phyloP scores from a whole-genome alignment of 2,329 filamentous ascomycete genomes.

The Botrytis fragariae region DNA sequence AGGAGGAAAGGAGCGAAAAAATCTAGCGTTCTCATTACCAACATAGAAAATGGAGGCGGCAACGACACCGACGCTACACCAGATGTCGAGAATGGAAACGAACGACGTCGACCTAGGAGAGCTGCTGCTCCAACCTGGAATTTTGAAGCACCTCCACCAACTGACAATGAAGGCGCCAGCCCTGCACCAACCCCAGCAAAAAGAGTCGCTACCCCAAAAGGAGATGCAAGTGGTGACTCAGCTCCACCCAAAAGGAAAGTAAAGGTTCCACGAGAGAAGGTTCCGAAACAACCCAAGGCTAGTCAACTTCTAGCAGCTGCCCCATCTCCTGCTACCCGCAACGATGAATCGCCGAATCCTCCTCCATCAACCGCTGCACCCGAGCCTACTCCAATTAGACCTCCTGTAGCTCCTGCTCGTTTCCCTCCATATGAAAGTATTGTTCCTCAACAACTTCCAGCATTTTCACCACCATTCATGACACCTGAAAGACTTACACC shows the following conservation, averaged over 20 bases:
- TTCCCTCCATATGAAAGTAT: slow-evolving; percentile 32
- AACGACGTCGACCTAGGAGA: slow-evolving; percentile 59
- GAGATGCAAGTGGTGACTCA: slow-evolving; percentile 41
- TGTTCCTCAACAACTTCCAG: slow-evolving; percentile 20
- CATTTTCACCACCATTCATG: slow-evolving; percentile 28
- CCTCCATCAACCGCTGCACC: slow-evolving; percentile 19
- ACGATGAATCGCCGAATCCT: slow-evolving; percentile 30
- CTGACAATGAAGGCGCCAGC: slow-evolving; percentile 60
- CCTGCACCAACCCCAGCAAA: slow-evolving; percentile 58
- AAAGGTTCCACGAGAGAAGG: slow-evolving; percentile 36
- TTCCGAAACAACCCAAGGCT: slow-evolving; percentile 36
- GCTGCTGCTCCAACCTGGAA: slow-evolving; percentile 68
- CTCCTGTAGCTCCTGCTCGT: slow-evolving; percentile 24
- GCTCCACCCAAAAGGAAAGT: slow-evolving; percentile 41
- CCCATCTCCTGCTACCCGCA: slow-evolving; percentile 24
- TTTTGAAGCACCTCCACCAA: slow-evolving; percentile 54
- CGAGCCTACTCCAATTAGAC: slow-evolving; percentile 23
- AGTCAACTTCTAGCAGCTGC: slow-evolving; percentile 37
- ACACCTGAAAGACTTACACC: slow-evolving; percentile 27
- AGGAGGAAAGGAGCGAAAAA: slow-evolving; percentile 53
- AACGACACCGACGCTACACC: slow-evolving; percentile 35
- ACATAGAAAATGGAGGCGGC: slow-evolving; percentile 44
- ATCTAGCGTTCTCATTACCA: slow-evolving; percentile 63
- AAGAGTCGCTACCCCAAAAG: slow-evolving; percentile 45
- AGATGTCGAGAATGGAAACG: slow-evolving; percentile 54